These are phyloP conservation scores for Ophiosphaerella korrae DNA, from an alignment of 2,329 filamentous ascomycete genomes.

Conservation along the genomic window DNA sequence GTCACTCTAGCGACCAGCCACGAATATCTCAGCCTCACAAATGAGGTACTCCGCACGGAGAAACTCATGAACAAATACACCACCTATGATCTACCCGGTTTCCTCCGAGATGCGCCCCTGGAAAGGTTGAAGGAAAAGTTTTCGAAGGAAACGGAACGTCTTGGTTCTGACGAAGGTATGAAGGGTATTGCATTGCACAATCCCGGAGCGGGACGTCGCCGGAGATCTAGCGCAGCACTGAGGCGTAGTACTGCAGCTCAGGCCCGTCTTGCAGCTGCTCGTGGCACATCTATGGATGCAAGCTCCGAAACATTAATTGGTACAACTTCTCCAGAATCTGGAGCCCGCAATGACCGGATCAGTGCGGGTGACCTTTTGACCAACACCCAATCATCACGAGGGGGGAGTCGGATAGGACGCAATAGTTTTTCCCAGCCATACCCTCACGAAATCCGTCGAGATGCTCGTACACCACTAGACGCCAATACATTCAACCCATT, in stretches of 20 bases:
- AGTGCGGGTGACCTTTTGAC: conserved; percentile 74
- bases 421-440: conserved; percentile 57
- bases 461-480: conserved; percentile 52
- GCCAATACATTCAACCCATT: conserved; percentile 51
- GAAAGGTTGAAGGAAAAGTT: conserved; percentile 93
- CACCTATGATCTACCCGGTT: conserved; percentile 87
- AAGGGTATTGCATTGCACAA: conserved; percentile 98
- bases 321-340: conserved; percentile 31
- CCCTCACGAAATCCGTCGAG: conserved; percentile 48
- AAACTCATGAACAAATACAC: conserved; percentile 94
- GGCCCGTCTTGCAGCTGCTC: conserved; percentile 60
- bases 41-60: conserved; percentile 90
- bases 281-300: conserved; percentile 43
- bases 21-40: conserved; percentile 88
- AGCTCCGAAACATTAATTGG: conserved; percentile 24
- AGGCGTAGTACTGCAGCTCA: conserved; percentile 81
- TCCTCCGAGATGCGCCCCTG: conserved; percentile 81
- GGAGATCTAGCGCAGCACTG: conserved; percentile 70
- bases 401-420: conserved; percentile 56
- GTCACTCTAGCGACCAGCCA: conserved; percentile 95
- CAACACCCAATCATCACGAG: conserved; percentile 73
- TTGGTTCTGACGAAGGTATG: conserved; percentile 77
- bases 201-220: conserved; percentile 66
- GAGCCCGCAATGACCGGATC: conserved; percentile 37
- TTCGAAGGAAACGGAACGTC: conserved; percentile 77